Base-by-base conservation (phyloP, 108 stramenopile genomes). In the Skeletonema marinoi region DNA sequence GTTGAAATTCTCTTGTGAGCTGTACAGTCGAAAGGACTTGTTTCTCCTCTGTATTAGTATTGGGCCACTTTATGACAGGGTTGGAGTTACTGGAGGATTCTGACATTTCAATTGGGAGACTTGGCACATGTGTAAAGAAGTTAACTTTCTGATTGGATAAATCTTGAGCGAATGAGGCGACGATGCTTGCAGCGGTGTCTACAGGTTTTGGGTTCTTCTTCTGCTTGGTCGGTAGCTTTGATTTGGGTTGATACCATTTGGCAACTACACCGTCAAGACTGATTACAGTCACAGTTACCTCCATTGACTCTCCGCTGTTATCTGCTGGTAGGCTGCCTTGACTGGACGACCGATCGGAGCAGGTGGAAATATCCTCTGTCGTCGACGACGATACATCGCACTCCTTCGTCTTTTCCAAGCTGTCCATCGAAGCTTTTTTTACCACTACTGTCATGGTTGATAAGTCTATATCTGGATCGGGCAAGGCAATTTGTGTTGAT, bases 101-200 rank as follows among this genome's bases (percentile, higher is more conserved):
- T 6, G 13, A 19, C 36, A 68, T 25, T 2, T 75, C 33, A 32
- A 78, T 38, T 1, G 71, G 78, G 1, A 61, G 32, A 61, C 78
- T 78, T 36, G 78, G 78, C 38, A 78, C 4, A 60, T 78, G 78
- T 13, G 78, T 78, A 17, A 66, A 78, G 14, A 78, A 71, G 2
- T 16, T 7, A 30, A 64, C 68, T 31, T 66, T 44, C n/a, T 60
- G 59, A 11, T 54, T 60, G 5, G 68, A 48, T 19, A 50, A n/a
- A 4, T 66, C 5, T 4, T 65, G 65, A 32, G 71, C 66, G 44
- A 78, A 71, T 25, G 78, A 78, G 32, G 78, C 78, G 5, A 78
- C 78, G 3, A 78, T 46, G 3, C 66, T 67, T 41, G 71, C 71
- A 6, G 41, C n/a, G 30, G 31, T 38, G 4, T 35, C 19, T 6